Conservation (phyloP, 352 stramenopile genomes). For the Pythium sp. region DNA sequence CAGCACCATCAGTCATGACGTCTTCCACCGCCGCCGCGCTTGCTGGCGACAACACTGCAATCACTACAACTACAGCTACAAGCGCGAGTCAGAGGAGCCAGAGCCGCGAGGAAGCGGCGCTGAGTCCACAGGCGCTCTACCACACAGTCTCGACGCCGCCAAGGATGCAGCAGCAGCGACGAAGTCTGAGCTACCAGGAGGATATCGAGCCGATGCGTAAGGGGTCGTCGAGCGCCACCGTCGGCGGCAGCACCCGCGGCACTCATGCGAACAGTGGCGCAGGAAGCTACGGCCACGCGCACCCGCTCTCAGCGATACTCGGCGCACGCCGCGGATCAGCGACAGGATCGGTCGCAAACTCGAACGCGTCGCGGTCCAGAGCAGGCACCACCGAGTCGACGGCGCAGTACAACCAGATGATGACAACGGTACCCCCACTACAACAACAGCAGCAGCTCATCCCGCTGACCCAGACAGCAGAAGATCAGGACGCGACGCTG, state of each 20-base stretch:
- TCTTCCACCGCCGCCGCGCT: neutral
- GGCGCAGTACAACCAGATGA: conserved; percentile 13
- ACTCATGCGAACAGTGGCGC: conserved; percentile 5
- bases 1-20: neutral
- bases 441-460: conserved; percentile 16
- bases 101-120: neutral
- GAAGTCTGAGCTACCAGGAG: conserved; percentile 11
- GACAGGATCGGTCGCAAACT: neutral
- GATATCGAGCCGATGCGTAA: conserved; percentile 14
- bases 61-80: neutral
- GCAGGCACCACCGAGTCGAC: conserved; percentile 15
- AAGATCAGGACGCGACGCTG: neutral
- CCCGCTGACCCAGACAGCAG: conserved; percentile 11
- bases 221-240: neutral
- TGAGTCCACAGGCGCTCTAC: conserved; percentile 11
- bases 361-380: conserved; percentile 2
- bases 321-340: conserved; percentile 21
- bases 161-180: neutral
- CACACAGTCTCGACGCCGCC: conserved; percentile 36
- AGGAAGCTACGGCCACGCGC: conserved; percentile 31
- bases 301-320: conserved; percentile 42
- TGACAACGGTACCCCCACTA: neutral
- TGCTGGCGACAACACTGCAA: neutral
- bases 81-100: neutral
- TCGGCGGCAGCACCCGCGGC: conserved; percentile 2